These are phyloP conservation scores for Ustilago xerochloae DNA, from an alignment of 1,284 basidiomycete species.

Conservation along the genomic window DNA sequence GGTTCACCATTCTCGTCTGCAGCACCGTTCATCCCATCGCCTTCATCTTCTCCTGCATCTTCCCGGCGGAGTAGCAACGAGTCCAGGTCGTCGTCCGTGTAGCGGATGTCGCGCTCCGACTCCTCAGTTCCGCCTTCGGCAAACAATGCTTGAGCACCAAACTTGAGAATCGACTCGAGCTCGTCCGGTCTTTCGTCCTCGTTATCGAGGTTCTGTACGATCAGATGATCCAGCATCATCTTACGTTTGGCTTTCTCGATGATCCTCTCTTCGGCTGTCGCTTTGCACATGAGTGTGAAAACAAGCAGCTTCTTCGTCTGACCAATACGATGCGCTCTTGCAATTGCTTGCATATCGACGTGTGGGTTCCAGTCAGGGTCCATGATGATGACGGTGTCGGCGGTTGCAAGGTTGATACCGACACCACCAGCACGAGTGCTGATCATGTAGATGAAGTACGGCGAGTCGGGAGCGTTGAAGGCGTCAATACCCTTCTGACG, in stretches of 20 bases:
- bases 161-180: constrained; percentile 67
- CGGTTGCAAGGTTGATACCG: constrained; percentile 71
- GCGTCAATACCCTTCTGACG: constrained; percentile 78
- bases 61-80: constrained; percentile 61
- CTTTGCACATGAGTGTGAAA: constrained; percentile 69
- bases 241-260: constrained; percentile 65
- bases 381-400: constrained; percentile 90
- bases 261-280: constrained; percentile 68
- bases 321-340: constrained; percentile 79
- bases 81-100: constrained; percentile 66
- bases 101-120: constrained; percentile 61
- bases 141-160: constrained; percentile 67
- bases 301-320: constrained; percentile 69
- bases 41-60: constrained; percentile 44
- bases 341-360: constrained; percentile 83
- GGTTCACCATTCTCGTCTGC: constrained; percentile 25
- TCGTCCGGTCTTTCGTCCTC: constrained; percentile 57
- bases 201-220: constrained; percentile 62
- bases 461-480: constrained; percentile 86
- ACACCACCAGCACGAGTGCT: constrained; percentile 69
- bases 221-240: constrained; percentile 68
- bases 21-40: constrained; percentile 16
- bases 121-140: constrained; percentile 62
- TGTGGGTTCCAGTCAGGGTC: constrained; percentile 96
- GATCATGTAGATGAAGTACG: constrained; percentile 69